phyloP scores from a whole-genome alignment of 495 filamentous ascomycete genomes.

The Cercophora scortea region DNA sequence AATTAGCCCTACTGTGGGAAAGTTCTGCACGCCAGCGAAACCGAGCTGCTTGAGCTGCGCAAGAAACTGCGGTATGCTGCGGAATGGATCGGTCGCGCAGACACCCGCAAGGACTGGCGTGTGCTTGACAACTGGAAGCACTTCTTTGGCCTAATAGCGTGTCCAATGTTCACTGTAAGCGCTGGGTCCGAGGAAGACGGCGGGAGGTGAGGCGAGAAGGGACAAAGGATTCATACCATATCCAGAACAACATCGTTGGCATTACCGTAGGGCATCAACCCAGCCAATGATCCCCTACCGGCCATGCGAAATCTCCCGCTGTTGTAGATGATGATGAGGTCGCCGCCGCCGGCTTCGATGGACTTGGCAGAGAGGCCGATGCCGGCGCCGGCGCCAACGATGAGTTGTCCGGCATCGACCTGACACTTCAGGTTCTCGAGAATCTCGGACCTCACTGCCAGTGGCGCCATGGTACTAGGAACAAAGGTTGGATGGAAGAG shows the following conservation, averaged over 20 bases:
- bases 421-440: conserved; percentile 45
- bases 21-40: conserved; percentile 64
- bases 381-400: conserved; percentile 64
- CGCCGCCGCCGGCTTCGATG: conserved; percentile 56
- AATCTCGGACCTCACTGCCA: conserved; percentile 26
- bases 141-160: conserved; percentile 41
- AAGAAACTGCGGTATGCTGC: conserved; percentile 49
- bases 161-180: not conserved
- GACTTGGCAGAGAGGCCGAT: conserved; percentile 67
- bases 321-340: conserved; percentile 68
- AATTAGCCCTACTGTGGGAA: conserved; percentile 64
- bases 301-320: conserved; percentile 69
- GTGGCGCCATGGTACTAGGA: no score
- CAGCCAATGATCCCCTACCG: conserved; percentile 60
- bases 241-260: conserved; percentile 62
- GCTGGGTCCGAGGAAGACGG: not conserved
- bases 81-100: conserved; percentile 60
- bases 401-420: conserved; percentile 44
- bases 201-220: not conserved
- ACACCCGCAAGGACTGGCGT: conserved; percentile 60
- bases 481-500: no score
- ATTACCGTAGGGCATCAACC: conserved; percentile 65
- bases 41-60: conserved; percentile 48
- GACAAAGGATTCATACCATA: conserved; percentile 40
- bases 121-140: conserved; percentile 50